Conservation (phyloP, 176 grass and related monocot genomes). For the Coix lacrymajobi region DNA sequence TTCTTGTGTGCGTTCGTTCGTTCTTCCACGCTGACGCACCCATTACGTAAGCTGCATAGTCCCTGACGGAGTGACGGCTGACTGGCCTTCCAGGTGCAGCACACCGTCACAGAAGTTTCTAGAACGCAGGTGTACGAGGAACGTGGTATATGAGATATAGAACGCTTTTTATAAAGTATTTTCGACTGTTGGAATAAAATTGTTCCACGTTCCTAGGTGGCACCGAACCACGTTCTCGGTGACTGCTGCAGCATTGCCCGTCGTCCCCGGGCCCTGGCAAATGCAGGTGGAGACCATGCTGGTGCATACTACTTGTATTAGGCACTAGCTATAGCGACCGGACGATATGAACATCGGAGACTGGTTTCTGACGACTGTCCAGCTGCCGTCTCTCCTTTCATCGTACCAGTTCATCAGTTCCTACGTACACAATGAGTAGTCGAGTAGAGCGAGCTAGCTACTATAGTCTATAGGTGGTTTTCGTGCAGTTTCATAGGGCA, state of each 20-base stretch:
- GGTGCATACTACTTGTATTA: not conserved
- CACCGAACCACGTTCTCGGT: too few relatives aligned
- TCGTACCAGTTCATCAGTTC: not conserved
- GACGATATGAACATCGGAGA: not conserved
- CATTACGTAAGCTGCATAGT: not conserved
- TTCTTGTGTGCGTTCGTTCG: not conserved
- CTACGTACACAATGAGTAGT: not conserved
- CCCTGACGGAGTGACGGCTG: not conserved
- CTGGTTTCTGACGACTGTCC: not conserved
- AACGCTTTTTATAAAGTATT: too few relatives aligned
- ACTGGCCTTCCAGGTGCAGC: not conserved
- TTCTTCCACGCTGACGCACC: slow-evolving; percentile 1
- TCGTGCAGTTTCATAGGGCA: not conserved
- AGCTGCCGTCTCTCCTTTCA: not conserved
- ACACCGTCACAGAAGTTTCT: too few relatives aligned
- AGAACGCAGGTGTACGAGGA: too few relatives aligned
- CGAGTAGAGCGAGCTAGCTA: not conserved
- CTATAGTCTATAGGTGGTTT: not conserved
- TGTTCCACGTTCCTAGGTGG: too few relatives aligned
- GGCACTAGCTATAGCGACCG: not conserved
- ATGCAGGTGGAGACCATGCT: not conserved
- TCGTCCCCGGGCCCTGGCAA: not conserved
- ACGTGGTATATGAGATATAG: too few relatives aligned
- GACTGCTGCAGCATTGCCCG: too few relatives aligned
- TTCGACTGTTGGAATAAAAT: too few relatives aligned